phyloP scores from a whole-genome alignment of 164 flowering plant genomes.

The Cinnamomum micranthum region DNA sequence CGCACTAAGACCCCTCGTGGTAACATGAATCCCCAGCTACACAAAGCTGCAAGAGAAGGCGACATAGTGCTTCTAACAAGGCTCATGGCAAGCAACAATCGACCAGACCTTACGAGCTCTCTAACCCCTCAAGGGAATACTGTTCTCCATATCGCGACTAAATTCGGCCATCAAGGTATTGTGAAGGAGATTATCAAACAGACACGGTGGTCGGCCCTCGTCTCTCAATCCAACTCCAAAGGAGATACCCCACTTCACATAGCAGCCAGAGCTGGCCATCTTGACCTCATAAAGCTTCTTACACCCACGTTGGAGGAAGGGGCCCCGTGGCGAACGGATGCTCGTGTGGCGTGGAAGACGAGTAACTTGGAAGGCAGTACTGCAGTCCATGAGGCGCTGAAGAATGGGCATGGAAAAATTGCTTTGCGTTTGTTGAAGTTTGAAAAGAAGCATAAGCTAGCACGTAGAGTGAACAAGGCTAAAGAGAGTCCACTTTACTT shows the following conservation, averaged over 20 bases:
- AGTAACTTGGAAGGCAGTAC: slow-evolving; percentile 9
- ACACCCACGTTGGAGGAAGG: background rate
- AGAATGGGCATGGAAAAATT: background rate
- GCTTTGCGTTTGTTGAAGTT: slow-evolving; percentile 3
- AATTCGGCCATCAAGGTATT: background rate
- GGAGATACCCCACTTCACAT: slow-evolving; percentile 10
- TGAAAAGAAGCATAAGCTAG: background rate
- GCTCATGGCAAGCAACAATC: background rate
- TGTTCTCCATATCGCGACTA: background rate
- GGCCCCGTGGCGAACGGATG: background rate
- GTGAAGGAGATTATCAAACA: background rate
- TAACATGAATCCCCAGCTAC: background rate
- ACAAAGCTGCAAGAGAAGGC: slow-evolving; percentile 2
- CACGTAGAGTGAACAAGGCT: background rate
- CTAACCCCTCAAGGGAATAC: background rate
- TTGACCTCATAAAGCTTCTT: background rate
- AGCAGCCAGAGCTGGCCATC: slow-evolving; percentile 2
- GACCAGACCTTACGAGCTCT: background rate
- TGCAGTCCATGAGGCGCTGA: slow-evolving; percentile 20
- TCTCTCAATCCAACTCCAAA: background rate
- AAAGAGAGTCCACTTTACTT: slow-evolving; percentile 10
- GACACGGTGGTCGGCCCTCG: background rate
- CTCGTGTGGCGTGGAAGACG: background rate
- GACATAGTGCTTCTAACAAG: background rate
- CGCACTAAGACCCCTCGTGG: background rate